Percentiles rank a stretch among this genome's conserved stretches.
phyloP scores from a whole-genome alignment of 192 early-diverging fungal genomes.

The Jimgerdemannia lactiflua region DNA sequence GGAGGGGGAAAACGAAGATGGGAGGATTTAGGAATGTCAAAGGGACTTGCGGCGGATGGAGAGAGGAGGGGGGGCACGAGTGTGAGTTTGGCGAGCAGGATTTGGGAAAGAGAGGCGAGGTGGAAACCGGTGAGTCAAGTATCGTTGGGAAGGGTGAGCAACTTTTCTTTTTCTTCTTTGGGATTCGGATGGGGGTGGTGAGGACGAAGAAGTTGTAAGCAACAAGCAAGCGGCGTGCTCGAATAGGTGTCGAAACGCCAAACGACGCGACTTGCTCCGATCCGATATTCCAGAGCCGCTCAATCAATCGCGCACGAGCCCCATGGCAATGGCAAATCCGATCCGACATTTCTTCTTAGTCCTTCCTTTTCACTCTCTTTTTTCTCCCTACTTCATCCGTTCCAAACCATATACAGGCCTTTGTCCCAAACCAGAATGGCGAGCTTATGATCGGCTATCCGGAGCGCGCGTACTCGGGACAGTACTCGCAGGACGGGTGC shows the following conservation, averaged over 20 bases:
- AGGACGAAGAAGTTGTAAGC: too few species aligned
- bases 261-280: too few species aligned
- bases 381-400: too few species aligned
- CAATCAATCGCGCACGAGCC: too few species aligned
- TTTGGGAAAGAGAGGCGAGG: not conserved
- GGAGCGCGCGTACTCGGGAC: slow-evolving; percentile 45
- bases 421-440: slow-evolving; percentile 33
- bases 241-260: not conserved
- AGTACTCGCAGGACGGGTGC: slow-evolving; percentile 51
- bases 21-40: not conserved
- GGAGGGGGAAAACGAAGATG: not conserved
- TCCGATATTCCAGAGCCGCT: too few species aligned
- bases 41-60: not conserved
- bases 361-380: too few species aligned
- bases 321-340: too few species aligned
- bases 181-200: not conserved
- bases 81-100: not conserved
- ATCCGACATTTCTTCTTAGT: too few species aligned
- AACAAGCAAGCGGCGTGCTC: not conserved
- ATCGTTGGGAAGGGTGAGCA: not conserved
- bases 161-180: not conserved
- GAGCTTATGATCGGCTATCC: slow-evolving; percentile 30
- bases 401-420: slow-evolving; percentile 12
- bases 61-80: not conserved
- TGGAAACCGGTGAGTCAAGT: not conserved